Evolutionary conservation across 1,284 basidiomycete genomes (phyloP).

Genomic region (Ustilago nuda): DNA sequence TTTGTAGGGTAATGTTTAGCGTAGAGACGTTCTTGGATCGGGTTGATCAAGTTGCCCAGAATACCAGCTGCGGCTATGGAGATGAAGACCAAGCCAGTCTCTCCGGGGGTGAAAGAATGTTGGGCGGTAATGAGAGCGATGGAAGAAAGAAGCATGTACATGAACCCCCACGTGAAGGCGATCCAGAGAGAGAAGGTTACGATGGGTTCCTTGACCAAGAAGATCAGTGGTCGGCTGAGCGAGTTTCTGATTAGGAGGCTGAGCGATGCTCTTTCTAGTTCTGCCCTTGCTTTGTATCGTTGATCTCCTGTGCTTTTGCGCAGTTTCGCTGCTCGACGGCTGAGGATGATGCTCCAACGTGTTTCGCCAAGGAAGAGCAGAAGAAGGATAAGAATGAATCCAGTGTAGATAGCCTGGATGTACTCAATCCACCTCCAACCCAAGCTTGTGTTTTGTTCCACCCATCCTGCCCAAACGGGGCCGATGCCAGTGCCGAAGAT

Average conservation of each 20-base stretch:
- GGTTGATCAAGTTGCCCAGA: slow-evolving; percentile 78
- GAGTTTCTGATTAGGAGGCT: slow-evolving; percentile 76
- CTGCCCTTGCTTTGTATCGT: slow-evolving; percentile 76
- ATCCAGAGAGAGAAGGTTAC: slow-evolving; percentile 73
- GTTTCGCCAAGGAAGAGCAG: slow-evolving; percentile 66
- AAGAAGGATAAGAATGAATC: slow-evolving; percentile 45
- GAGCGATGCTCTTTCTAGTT: slow-evolving; percentile 76
- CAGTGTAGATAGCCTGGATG: slow-evolving; percentile 71
- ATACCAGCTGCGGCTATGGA: slow-evolving; percentile 48
- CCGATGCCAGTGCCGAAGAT: slow-evolving; percentile 77
- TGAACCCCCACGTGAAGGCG: slow-evolving; percentile 77
- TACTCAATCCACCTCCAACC: slow-evolving; percentile 86
- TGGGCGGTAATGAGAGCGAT: slow-evolving; percentile 71
- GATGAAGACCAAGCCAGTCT: slow-evolving; percentile 58
- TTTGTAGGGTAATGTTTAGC: slow-evolving; percentile 31
- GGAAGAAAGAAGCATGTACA: slow-evolving; percentile 74
- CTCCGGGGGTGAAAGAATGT: slow-evolving; percentile 76
- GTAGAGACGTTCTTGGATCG: slow-evolving; percentile 61
- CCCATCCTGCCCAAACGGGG: slow-evolving; percentile 77
- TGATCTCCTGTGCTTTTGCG: slow-evolving; percentile 73
- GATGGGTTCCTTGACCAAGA: slow-evolving; percentile 77
- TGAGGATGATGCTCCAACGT: slow-evolving; percentile 70
- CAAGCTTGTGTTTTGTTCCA: slow-evolving; percentile 75
- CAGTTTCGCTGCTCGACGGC: slow-evolving; percentile 67
- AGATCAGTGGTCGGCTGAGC: slow-evolving; percentile 76